These are phyloP conservation scores for Pontederia paniculata DNA, from an alignment of 176 grass and related monocot species.

Conservation along the genomic window DNA sequence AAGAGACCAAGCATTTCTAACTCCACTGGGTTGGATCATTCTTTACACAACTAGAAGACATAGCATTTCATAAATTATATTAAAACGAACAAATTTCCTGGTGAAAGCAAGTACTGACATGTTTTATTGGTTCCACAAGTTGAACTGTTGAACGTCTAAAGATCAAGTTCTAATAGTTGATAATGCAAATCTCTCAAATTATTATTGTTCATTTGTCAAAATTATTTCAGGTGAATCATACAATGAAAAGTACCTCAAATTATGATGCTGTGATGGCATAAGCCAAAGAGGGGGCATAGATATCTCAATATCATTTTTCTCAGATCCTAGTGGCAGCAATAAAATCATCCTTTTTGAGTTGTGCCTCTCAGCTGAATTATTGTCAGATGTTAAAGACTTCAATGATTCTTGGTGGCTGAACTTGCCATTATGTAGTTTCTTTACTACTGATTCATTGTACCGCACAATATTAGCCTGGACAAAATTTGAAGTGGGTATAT, in stretches of 20 bases:
- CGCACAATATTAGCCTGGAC: slow-evolving; percentile 62
- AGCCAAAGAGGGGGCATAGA: slow-evolving; percentile 75
- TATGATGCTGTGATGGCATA: slow-evolving; percentile 34
- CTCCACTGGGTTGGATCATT: too few relatives aligned
- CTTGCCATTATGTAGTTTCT: slow-evolving; percentile 26
- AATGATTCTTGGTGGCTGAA: slow-evolving; percentile 27
- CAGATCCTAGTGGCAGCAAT: slow-evolving; percentile 17
- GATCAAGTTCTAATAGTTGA: too few relatives aligned
- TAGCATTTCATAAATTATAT: too few relatives aligned
- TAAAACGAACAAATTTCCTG: too few relatives aligned
- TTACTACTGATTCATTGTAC: slow-evolving; percentile 43
- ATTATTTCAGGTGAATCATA: neutral
- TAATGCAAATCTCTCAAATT: too few relatives aligned
- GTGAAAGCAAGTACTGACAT: too few relatives aligned
- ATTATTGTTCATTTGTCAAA: too few relatives aligned
- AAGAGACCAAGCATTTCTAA: too few relatives aligned
- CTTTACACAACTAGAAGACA: too few relatives aligned
- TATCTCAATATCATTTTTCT: slow-evolving; percentile 42
- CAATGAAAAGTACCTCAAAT: slow-evolving; percentile 41
- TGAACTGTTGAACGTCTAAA: too few relatives aligned
- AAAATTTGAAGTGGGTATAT: slow-evolving; percentile 8
- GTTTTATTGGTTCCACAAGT: too few relatives aligned
- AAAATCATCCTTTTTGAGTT: slow-evolving; percentile 21
- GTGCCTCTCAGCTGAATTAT: slow-evolving; percentile 3
- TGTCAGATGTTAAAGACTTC: slow-evolving; percentile 25